phyloP scores from a whole-genome alignment of 768 basidiomycete genomes.

The Hygrophorus pudorinus region DNA sequence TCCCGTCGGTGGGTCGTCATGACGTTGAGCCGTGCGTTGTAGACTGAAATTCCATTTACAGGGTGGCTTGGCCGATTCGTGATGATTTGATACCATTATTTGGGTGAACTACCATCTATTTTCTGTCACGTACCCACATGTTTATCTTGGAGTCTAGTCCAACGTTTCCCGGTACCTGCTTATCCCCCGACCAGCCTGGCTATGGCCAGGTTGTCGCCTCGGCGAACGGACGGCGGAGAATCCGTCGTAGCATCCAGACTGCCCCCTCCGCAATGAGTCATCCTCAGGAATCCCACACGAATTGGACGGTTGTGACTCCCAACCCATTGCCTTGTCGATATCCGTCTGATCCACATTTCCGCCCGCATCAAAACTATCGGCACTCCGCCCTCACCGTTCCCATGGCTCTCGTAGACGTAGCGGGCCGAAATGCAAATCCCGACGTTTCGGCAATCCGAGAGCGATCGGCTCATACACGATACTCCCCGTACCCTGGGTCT shows the following conservation, averaged over 20 bases:
- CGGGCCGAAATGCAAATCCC: background rate
- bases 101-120: constrained; percentile 38
- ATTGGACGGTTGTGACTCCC: constrained; percentile 42
- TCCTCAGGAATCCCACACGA: constrained; percentile 17
- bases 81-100: constrained; percentile 82
- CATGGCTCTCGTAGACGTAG: too few species aligned
- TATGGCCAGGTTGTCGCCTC: constrained; percentile 74
- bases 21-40: constrained; percentile 10
- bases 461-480: constrained; percentile 12
- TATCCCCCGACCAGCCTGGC: constrained; percentile 78
- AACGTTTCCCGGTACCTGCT: constrained; percentile 73
- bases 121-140: constrained; percentile 6
- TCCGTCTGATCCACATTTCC: too few species aligned
- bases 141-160: constrained; percentile 40
- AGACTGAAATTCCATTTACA: constrained; percentile 23
- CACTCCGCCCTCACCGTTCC: background rate
- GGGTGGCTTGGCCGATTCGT: constrained; percentile 84
- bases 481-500: constrained; percentile 36
- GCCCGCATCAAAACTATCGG: background rate
- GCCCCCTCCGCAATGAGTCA: constrained; percentile 10
- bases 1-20: constrained; percentile 57
- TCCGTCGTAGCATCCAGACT: constrained; percentile 37
- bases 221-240: constrained; percentile 48
- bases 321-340: constrained; percentile 15
- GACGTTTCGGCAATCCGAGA: constrained; percentile 5